Conservation (phyloP, 768 basidiomycete species). For the Collybia sp. region DNA sequence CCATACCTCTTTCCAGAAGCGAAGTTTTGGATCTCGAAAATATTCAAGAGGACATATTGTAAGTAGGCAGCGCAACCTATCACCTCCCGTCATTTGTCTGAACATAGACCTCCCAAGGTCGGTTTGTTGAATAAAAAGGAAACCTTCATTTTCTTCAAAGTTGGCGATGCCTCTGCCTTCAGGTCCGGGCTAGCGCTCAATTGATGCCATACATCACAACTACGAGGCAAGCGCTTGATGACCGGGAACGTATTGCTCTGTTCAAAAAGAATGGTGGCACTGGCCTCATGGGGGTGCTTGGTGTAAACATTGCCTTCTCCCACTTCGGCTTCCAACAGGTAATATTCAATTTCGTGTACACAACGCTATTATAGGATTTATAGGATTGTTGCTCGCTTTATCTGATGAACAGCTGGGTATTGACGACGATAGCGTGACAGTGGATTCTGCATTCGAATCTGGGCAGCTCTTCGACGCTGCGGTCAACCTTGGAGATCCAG, state of each 20-base stretch:
- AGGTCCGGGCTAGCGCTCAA: too few species aligned
- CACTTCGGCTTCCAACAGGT: constrained; percentile 38
- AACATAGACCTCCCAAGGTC: constrained; percentile 21
- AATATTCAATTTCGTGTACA: constrained; percentile 10
- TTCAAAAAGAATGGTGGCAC: constrained; percentile 23
- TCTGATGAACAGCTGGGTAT: constrained; percentile 28
- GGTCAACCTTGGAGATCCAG: constrained; percentile 7
- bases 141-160: constrained; percentile 47
- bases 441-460: constrained; percentile 26
- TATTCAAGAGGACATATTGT: not conserved
- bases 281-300: constrained; percentile 31
- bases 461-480: constrained; percentile 38
- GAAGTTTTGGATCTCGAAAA: not conserved
- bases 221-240: constrained; percentile 34
- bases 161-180: constrained; percentile 39
- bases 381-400: not conserved
- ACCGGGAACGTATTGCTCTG: constrained; percentile 34
- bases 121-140: constrained; percentile 54
- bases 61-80: not conserved
- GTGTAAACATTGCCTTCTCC: constrained; percentile 52
- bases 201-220: constrained; percentile 45
- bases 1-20: too few species aligned
- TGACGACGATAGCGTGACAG: constrained; percentile 31
- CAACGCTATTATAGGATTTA: not conserved
- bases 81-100: not conserved